Evolutionary conservation across 805 yeast species (phyloP).

Genomic region (Zygotorulaspora danielsina): DNA sequence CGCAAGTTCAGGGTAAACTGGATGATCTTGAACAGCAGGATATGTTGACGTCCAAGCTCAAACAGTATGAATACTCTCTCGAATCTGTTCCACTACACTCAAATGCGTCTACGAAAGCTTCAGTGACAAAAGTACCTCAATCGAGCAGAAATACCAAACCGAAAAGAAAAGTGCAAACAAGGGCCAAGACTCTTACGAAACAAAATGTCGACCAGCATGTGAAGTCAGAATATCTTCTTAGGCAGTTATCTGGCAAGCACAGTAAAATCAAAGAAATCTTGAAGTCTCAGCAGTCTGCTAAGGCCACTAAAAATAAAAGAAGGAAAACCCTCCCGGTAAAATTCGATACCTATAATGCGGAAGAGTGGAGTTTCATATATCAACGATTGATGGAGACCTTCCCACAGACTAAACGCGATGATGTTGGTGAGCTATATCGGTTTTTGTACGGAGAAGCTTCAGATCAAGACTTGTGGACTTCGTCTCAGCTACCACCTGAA

Average conservation of each 20-base stretch:
- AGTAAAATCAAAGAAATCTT: conserved; percentile 29
- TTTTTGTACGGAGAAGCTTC: conserved; percentile 26
- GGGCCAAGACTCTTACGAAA: conserved; percentile 8
- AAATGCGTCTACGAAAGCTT: background rate
- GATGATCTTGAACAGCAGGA: conserved; percentile 27
- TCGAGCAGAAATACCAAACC: conserved; percentile 1
- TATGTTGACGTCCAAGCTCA: conserved; percentile 16
- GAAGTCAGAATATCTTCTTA: conserved; percentile 19
- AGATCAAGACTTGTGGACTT: conserved; percentile 20
- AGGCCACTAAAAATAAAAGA: background rate
- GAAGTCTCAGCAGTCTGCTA: conserved; percentile 2
- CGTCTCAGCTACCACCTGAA: conserved; percentile 22
- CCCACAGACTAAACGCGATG: conserved; percentile 22
- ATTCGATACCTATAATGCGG: conserved; percentile 27
- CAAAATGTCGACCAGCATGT: conserved; percentile 12
- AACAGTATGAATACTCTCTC: conserved; percentile 23
- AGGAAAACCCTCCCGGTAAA: background rate
- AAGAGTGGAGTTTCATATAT: conserved; percentile 30
- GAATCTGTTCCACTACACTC: background rate
- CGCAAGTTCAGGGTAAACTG: conserved; percentile 33
- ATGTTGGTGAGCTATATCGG: conserved; percentile 22
- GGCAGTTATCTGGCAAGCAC: conserved; percentile 33
- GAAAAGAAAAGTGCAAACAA: conserved; percentile 6
- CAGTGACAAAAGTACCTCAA: background rate
- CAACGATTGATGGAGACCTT: conserved; percentile 19